phyloP scores from a whole-genome alignment of 2,329 filamentous ascomycete genomes.

The Monilinia fructicola region DNA sequence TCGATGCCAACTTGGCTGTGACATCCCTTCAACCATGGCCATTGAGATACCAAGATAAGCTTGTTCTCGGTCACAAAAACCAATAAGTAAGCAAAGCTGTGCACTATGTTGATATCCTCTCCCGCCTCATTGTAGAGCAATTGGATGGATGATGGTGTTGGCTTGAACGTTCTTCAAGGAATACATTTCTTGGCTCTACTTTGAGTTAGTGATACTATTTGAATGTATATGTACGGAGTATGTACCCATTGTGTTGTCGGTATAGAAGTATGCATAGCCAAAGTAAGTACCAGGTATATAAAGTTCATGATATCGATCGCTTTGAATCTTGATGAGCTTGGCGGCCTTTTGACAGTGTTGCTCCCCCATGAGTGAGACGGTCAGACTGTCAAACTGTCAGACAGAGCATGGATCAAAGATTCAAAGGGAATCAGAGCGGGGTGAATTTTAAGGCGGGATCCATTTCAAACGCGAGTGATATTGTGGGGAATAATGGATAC shows the following conservation, averaged over 20 bases:
- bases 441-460: not conserved
- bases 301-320: not conserved
- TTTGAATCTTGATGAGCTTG: not conserved
- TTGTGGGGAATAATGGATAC: slow-evolving; percentile 4
- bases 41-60: not conserved
- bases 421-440: not conserved
- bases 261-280: not conserved
- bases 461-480: not conserved
- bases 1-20: not conserved
- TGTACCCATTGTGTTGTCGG: too few species aligned
- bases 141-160: not conserved
- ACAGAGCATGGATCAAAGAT: not conserved
- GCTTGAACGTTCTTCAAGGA: not conserved
- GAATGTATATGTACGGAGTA: not conserved
- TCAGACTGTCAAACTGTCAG: not conserved
- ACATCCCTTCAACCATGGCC: not conserved
- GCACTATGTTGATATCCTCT: not conserved
- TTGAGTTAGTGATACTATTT: not conserved
- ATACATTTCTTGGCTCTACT: too few species aligned
- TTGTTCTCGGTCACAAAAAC: too few species aligned
- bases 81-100: too few species aligned
- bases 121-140: not conserved
- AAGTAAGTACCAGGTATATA: not conserved
- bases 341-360: not conserved
- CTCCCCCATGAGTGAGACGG: not conserved